phyloP scores from a whole-genome alignment of 768 basidiomycete genomes.

The Nevesoporus exiguus region DNA sequence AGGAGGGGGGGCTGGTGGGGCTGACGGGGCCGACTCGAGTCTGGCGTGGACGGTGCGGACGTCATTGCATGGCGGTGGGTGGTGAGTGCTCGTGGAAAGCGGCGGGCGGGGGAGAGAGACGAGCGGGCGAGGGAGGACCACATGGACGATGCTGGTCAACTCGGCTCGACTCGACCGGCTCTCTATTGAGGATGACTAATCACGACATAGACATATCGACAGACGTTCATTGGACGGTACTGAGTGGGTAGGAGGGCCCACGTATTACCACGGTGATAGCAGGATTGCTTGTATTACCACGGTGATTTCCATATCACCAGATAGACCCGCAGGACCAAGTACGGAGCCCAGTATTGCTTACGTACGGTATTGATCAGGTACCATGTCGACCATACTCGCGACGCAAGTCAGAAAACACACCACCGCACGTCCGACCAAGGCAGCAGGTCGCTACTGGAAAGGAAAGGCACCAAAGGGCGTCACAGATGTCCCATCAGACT shows the following conservation, averaged over 20 bases:
- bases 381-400: slow-evolving; percentile 34
- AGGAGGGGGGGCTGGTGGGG: slow-evolving; percentile 15
- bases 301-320: too few species aligned
- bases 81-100: not conserved
- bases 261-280: too few species aligned
- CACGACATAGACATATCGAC: slow-evolving; percentile 3
- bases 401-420: slow-evolving; percentile 60
- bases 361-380: slow-evolving; percentile 3
- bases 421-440: slow-evolving; percentile 71
- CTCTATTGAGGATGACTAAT: slow-evolving; percentile 18
- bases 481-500: slow-evolving; percentile 57
- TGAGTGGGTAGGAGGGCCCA: too few species aligned
- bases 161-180: not conserved
- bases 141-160: slow-evolving; percentile 17
- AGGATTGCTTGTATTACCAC: too few species aligned
- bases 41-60: slow-evolving; percentile 42
- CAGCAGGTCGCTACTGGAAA: slow-evolving; percentile 86
- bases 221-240: not conserved
- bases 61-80: slow-evolving; percentile 58
- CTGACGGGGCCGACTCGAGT: slow-evolving; percentile 15
- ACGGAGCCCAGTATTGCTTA: slow-evolving; percentile 9
- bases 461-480: slow-evolving; percentile 84
- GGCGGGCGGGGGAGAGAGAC: not conserved
- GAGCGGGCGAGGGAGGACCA: slow-evolving; percentile 19
- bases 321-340: too few species aligned